phyloP scores from a whole-genome alignment of 768 basidiomycete genomes.

The Kwoniella dendrophila region DNA sequence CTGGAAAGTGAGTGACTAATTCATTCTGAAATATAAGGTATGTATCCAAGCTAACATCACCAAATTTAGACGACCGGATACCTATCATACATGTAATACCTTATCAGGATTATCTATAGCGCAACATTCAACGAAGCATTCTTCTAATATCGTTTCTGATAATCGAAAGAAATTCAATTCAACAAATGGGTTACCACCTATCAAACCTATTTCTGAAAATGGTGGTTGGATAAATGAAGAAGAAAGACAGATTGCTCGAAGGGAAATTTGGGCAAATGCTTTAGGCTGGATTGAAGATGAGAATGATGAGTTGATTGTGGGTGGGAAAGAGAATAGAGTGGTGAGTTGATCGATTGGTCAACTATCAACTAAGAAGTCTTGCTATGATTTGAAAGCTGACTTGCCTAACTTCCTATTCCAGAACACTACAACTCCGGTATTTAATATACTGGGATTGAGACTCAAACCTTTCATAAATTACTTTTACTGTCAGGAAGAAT shows the following conservation, averaged over 20 bases:
- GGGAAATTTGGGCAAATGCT: slow-evolving; percentile 62
- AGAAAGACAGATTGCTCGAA: slow-evolving; percentile 56
- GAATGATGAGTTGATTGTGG: slow-evolving; percentile 61
- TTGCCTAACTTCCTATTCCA: slow-evolving; percentile 49
- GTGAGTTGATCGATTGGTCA: slow-evolving; percentile 51
- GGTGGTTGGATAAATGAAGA: slow-evolving; percentile 50
- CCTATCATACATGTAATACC: slow-evolving; percentile 93
- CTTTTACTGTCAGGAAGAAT: slow-evolving; percentile 67
- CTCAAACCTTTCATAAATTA: slow-evolving; percentile 68
- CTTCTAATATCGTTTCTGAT: slow-evolving; percentile 55
- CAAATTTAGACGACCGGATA: slow-evolving; percentile 70
- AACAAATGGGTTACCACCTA: slow-evolving; percentile 38
- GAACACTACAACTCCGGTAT: slow-evolving; percentile 81
- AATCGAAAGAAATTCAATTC: slow-evolving; percentile 28
- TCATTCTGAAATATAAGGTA: background rate
- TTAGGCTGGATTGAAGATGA: slow-evolving; percentile 72
- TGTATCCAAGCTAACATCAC: background rate
- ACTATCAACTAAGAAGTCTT: too few relatives aligned
- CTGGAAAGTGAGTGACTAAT: slow-evolving; percentile 71
- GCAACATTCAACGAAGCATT: slow-evolving; percentile 73
- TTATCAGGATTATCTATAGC: slow-evolving; percentile 85
- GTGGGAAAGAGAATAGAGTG: slow-evolving; percentile 64
- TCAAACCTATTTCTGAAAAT: slow-evolving; percentile 23
- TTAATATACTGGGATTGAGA: slow-evolving; percentile 73
- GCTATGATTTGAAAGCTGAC: slow-evolving; percentile 4